Base-by-base conservation (phyloP, 352 stramenopile genomes). In the Pythium volutum region DNA sequence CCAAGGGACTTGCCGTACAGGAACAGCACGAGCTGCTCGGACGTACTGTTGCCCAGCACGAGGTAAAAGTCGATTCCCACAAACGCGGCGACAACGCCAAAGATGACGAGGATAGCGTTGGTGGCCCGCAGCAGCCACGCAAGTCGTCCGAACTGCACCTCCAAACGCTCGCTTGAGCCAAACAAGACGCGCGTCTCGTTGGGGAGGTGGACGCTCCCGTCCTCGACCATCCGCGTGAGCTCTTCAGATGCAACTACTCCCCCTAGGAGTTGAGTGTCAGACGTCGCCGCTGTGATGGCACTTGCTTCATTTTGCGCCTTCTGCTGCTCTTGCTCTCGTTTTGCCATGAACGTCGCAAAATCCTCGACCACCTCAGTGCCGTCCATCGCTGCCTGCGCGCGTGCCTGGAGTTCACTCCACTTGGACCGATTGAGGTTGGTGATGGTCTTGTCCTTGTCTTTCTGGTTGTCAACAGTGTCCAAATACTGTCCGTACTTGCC, bases 361-460 rank as follows among this genome's bases (percentile, higher is more conserved):
- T 84, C 75, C 15, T 85, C 76, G 14, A 83, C 70, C 6, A 72
- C 61, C 38, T 34, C 48, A 12, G 36, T n/a, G 18, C 20, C 39
- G 22, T 20, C 34, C 12, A 26, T 34, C 2, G 39, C 45, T 1
- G 38, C 54, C 33, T 75, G 47, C 1, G 73, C 73, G n/a, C 79
- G 71, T n/a, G 74, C 66, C 38, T 83, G 55, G 0, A 90, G 67
- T 57, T 90, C 81, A 7, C 59, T 71, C 81, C 78, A 90, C 36
- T 90, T 90, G 10, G 73, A 61, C 26, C 77, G 75, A 27, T 86
- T 90, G 5, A 90, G 59, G 42, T 67, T 72, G 52, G 79, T 77
- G 58, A 90, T 80, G 4, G 69, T 84, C 38, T 67, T 75, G 9
- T 84, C 58, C 45, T 91, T 93, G 47, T 78, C 69, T 14, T 49